A percentile compares a stretch with the other conserved stretches of the same genome.
Evolutionary conservation across 176 grass and related monocot genomes (phyloP).

Genomic region (Eleusine indica): DNA sequence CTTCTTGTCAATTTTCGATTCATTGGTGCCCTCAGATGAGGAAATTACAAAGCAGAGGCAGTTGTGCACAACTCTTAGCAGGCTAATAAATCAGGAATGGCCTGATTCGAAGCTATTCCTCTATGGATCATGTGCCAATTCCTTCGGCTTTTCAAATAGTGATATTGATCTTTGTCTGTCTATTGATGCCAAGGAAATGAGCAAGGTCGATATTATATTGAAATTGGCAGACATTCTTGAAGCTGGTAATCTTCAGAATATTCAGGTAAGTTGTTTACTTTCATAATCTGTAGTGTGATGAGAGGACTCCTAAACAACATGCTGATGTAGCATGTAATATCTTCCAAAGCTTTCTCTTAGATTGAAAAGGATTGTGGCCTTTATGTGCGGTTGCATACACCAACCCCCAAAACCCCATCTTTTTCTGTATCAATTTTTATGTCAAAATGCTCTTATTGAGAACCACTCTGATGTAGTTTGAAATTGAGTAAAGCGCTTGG

Average conservation of each 20-base stretch:
- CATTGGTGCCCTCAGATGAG: conserved; percentile 75
- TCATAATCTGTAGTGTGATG: conserved; percentile 30
- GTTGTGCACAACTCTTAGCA: conserved; percentile 62
- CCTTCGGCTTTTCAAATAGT: conserved; percentile 89
- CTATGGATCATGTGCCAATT: conserved; percentile 96
- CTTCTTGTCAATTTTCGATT: conserved; percentile 80
- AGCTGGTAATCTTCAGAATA: conserved; percentile 82
- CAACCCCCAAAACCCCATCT: not conserved
- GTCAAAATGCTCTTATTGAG: conserved; percentile 14
- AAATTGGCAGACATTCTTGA: conserved; percentile 86
- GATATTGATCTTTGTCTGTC: conserved; percentile 95
- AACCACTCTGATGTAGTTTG: not conserved
- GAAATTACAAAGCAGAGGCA: conserved; percentile 84
- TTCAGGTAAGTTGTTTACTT: conserved; percentile 67
- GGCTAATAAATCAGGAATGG: conserved; percentile 82
- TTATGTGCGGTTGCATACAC: conserved; percentile 4
- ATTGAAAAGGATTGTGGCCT: not conserved
- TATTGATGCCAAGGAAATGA: conserved; percentile 66
- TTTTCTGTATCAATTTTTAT: conserved; percentile 21
- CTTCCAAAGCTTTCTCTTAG: conserved; percentile 21
- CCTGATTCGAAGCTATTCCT: conserved; percentile 75
- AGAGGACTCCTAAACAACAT: conserved; percentile 8
- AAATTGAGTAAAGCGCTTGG: not conserved
- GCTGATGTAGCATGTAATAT: not conserved
- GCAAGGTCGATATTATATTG: conserved; percentile 86